Percentiles rank a stretch among this genome's conserved stretches.
Conservation (phyloP, 768 basidiomycete genomes). For the Fistulinella prunicolor region DNA sequence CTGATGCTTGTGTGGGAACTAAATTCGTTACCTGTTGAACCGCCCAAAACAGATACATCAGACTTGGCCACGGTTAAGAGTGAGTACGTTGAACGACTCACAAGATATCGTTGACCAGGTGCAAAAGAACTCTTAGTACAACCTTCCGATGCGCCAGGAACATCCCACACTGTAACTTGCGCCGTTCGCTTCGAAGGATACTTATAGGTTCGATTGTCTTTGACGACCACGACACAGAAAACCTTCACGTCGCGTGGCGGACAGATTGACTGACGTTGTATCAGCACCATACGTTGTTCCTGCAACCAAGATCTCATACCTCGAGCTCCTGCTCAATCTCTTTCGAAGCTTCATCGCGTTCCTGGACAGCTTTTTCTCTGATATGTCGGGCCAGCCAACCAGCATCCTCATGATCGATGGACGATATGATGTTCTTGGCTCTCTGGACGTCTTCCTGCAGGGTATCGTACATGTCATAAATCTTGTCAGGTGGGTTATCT, state of each 20-base stretch:
- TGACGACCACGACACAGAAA: conserved; percentile 70
- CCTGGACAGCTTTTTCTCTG: conserved; percentile 44
- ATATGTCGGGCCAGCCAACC: conserved; percentile 62
- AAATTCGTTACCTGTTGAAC: conserved; percentile 54
- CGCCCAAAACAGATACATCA: background rate
- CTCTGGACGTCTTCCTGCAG: conserved; percentile 54
- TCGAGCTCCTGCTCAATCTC: conserved; percentile 73
- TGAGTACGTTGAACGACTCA: conserved; percentile 31
- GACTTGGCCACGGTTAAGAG: background rate
- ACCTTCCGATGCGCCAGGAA: conserved; percentile 51
- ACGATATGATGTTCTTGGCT: conserved; percentile 41
- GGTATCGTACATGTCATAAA: conserved; percentile 59
- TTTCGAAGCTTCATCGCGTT: conserved; percentile 47
- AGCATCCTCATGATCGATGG: conserved; percentile 45
- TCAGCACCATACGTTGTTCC: conserved; percentile 3
- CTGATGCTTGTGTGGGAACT: conserved; percentile 58
- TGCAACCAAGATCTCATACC: conserved; percentile 40
- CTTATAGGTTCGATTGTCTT: conserved; percentile 56
- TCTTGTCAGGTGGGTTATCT: conserved; percentile 40
- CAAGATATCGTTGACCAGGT: conserved; percentile 66
- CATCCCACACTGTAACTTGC: conserved; percentile 86
- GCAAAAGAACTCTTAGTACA: conserved; percentile 48
- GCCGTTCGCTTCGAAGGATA: conserved; percentile 57
- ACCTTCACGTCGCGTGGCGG: conserved; percentile 73
- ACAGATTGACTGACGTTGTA: conserved; percentile 45